Evolutionary conservation across 2,329 filamentous ascomycete genomes (phyloP).

Genomic region (Phaeosphaeria sp.): DNA sequence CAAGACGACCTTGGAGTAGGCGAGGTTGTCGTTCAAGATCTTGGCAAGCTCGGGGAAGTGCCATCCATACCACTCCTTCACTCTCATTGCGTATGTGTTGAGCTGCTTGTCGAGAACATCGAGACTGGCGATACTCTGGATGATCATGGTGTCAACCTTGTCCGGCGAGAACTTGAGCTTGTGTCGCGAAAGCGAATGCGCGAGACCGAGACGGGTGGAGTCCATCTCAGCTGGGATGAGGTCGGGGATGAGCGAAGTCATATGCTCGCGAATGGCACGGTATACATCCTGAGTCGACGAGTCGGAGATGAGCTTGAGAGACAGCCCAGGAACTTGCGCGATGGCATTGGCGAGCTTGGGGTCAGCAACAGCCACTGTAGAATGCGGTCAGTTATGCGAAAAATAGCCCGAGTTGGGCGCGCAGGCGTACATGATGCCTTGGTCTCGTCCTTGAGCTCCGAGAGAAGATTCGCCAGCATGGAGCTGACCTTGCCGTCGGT

Average conservation of each 20-base stretch:
- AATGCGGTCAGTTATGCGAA: slow-evolving; percentile 14
- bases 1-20: slow-evolving; percentile 84
- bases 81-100: slow-evolving; percentile 98
- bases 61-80: slow-evolving; percentile 99
- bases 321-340: slow-evolving; percentile 86
- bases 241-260: slow-evolving; percentile 88
- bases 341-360: slow-evolving; percentile 90
- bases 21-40: slow-evolving; percentile 82
- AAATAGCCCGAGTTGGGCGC: not conserved
- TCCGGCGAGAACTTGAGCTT: slow-evolving; percentile 99
- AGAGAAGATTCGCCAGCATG: slow-evolving; percentile 79
- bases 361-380: slow-evolving; percentile 80
- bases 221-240: slow-evolving; percentile 84
- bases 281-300: slow-evolving; percentile 86
- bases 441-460: slow-evolving; percentile 95
- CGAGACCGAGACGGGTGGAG: slow-evolving; percentile 94
- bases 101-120: slow-evolving; percentile 99
- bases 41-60: slow-evolving; percentile 98
- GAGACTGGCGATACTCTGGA: slow-evolving; percentile 86
- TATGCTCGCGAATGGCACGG: slow-evolving; percentile 89
- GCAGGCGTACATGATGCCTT: slow-evolving; percentile 71
- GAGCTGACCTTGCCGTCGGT: slow-evolving; percentile 95
- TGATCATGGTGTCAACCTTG: slow-evolving; percentile 99
- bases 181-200: slow-evolving; percentile 89
- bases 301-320: slow-evolving; percentile 83